These are phyloP conservation scores for Aspergillus jensenii DNA, from an alignment of 2,329 filamentous ascomycete species.

Conservation along the genomic window DNA sequence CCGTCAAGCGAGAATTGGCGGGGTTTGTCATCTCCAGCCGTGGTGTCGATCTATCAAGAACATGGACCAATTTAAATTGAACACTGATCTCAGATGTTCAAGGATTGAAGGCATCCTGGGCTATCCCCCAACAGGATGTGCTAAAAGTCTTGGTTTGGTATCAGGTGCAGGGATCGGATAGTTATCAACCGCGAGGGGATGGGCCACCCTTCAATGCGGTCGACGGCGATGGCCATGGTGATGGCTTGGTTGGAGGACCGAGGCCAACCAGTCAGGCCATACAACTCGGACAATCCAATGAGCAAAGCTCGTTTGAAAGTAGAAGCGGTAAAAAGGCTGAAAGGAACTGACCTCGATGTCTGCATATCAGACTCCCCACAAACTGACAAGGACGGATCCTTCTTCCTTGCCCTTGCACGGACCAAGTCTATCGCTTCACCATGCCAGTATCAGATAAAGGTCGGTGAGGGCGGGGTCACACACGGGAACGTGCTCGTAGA, in stretches of 20 bases:
- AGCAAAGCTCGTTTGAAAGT: not conserved
- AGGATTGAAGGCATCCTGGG: not conserved
- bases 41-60: conserved; percentile 6
- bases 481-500: conserved; percentile 2
- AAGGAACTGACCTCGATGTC: not conserved
- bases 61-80: not conserved
- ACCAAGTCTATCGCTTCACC: conserved; percentile 2
- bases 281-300: not conserved
- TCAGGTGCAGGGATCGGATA: not conserved
- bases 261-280: not conserved
- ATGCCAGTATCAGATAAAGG: conserved; percentile 6
- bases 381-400: not conserved
- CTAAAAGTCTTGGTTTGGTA: not conserved
- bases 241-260: not conserved
- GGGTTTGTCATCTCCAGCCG: not conserved
- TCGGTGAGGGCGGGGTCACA: conserved; percentile 6
- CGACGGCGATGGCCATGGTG: not conserved
- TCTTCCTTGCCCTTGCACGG: conserved; percentile 5
- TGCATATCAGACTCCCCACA: conserved; percentile 4
- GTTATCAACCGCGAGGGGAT: not conserved
- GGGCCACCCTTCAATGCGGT: not conserved
- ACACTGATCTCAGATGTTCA: not conserved
- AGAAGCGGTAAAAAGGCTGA: not conserved
- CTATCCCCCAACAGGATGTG: not conserved
- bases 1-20: not conserved